These are phyloP conservation scores for Pyracantha coccinea DNA, from an alignment of 331 rosid genomes.

Conservation along the genomic window DNA sequence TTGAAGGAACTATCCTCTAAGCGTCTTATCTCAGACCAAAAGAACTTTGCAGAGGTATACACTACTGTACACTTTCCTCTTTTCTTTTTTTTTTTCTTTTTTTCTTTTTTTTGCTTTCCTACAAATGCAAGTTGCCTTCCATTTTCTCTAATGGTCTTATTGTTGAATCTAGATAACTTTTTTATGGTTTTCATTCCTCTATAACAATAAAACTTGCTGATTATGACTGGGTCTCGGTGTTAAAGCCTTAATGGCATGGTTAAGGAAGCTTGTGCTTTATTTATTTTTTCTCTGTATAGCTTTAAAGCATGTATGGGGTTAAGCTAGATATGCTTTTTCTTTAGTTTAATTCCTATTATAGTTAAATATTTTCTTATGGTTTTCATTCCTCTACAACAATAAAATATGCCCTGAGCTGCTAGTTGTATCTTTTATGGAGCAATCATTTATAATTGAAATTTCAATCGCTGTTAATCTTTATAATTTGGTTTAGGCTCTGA, in stretches of 20 bases:
- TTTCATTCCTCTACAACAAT: background rate
- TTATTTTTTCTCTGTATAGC: background rate
- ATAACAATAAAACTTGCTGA: background rate
- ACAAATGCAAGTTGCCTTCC: background rate
- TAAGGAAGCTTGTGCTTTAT: background rate
- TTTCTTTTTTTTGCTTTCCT: background rate
- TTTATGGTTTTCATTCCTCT: background rate
- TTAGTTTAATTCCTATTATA: too few species aligned
- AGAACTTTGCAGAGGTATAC: slow-evolving; percentile 80
- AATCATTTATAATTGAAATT: background rate
- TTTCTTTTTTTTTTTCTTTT: background rate
- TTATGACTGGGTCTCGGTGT: background rate
- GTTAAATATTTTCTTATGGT: background rate
- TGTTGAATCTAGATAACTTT: background rate
- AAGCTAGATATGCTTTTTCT: background rate
- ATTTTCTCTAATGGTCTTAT: background rate
- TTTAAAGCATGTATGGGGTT: background rate
- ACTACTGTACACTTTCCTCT: background rate
- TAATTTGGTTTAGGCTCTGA: background rate
- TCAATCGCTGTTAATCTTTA: background rate
- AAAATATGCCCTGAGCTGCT: background rate
- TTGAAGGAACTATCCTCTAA: slow-evolving; percentile 87
- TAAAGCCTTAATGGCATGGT: background rate
- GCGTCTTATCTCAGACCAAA: slow-evolving; percentile 80
- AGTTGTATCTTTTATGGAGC: background rate